These are phyloP conservation scores for Pelagophyceae sp. DNA, from an alignment of 352 stramenopile genomes.

Conservation along the genomic window DNA sequence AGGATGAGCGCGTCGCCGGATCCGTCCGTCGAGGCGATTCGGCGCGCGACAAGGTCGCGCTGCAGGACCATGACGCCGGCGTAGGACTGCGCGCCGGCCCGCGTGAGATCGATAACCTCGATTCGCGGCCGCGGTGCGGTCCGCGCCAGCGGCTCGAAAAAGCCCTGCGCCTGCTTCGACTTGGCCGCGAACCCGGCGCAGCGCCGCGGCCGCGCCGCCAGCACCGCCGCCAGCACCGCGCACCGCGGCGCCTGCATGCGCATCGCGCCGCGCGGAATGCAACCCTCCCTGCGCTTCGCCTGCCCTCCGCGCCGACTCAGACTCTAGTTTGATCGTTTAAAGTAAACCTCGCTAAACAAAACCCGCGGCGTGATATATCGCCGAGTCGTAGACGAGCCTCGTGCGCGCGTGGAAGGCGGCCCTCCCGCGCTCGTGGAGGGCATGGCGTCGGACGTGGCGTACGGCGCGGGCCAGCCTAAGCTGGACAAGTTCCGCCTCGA, in stretches of 20 bases:
- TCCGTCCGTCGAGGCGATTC: background rate
- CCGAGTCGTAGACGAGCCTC: background rate
- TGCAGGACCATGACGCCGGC: background rate
- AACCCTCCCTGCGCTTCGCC: no score
- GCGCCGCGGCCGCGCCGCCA: background rate
- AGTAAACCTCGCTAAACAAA: background rate
- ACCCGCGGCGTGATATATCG: background rate
- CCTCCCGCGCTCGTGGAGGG: no score
- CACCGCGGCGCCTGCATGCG: no score
- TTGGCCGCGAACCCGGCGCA: no score
- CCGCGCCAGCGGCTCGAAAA: background rate
- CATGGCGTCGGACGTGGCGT: background rate
- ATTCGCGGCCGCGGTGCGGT: background rate
- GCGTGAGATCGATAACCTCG: slow-evolving; percentile 10
- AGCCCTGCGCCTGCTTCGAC: background rate
- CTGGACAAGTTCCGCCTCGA: slow-evolving; percentile 2
- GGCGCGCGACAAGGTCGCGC: background rate
- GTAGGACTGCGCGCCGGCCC: background rate
- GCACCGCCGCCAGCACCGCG: background rate
- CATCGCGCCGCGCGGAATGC: no score
- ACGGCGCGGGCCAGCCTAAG: background rate
- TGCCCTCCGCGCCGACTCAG: no score
- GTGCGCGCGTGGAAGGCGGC: no score
- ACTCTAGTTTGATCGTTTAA: no score
- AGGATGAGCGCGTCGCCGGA: slow-evolving; percentile 57